Evolutionary conservation across 2,329 filamentous ascomycete species (phyloP).

Genomic region (Fusarium sp.): DNA sequence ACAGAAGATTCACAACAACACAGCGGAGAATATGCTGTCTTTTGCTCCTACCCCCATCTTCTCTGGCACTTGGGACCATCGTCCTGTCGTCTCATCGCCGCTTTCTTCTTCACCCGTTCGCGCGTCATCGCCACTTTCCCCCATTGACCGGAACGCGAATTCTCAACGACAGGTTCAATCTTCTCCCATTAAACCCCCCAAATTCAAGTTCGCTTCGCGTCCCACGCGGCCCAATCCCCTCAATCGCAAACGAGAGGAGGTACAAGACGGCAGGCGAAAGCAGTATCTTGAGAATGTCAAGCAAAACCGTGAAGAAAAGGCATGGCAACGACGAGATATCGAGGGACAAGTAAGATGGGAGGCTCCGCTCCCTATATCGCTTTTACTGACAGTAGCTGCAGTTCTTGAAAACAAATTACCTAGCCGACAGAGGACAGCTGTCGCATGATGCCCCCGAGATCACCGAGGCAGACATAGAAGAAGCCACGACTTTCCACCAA

Average conservation of each 20-base stretch:
- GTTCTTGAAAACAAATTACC: slow-evolving; percentile 54
- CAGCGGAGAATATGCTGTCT: slow-evolving; percentile 55
- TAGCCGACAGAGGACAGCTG: slow-evolving; percentile 50
- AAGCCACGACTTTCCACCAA: slow-evolving; percentile 56
- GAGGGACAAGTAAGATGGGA: slow-evolving; percentile 62
- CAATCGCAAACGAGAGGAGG: slow-evolving; percentile 69
- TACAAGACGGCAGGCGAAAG: slow-evolving; percentile 72
- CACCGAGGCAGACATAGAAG: slow-evolving; percentile 65
- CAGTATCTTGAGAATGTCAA: slow-evolving; percentile 77
- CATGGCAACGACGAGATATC: slow-evolving; percentile 70
- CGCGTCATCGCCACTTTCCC: slow-evolving; percentile 61
- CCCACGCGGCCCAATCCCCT: slow-evolving; percentile 72
- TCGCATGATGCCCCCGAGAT: slow-evolving; percentile 54
- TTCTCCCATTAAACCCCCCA: slow-evolving; percentile 56
- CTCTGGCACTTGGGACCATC: slow-evolving; percentile 58
- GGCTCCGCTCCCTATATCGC: neutral
- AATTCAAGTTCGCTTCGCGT: slow-evolving; percentile 66
- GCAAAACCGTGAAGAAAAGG: slow-evolving; percentile 68
- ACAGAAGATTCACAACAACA: slow-evolving; percentile 48
- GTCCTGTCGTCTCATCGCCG: slow-evolving; percentile 60
- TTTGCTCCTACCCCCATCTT: slow-evolving; percentile 58
- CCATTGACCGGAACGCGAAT: slow-evolving; percentile 57
- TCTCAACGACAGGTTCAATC: slow-evolving; percentile 59
- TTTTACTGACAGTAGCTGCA: slow-evolving; percentile 30
- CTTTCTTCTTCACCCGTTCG: slow-evolving; percentile 68